These are phyloP conservation scores for Cymbopogon flexuosus DNA, from an alignment of 202 grass and related monocot species.

Conservation along the genomic window DNA sequence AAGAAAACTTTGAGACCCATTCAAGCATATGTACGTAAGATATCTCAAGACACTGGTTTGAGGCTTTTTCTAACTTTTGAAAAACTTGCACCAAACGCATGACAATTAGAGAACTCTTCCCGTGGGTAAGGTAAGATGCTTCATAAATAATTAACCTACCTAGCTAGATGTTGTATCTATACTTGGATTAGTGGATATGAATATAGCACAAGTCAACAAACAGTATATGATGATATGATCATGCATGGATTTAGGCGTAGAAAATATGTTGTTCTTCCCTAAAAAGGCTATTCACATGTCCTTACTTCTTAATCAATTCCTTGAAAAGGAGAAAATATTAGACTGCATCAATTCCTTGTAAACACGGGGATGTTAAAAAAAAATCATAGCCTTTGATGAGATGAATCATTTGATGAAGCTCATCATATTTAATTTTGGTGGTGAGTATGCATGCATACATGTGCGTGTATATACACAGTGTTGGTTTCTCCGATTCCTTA, in stretches of 20 bases:
- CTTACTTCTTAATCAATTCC: too few species aligned
- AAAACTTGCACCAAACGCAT: constrained; percentile 29
- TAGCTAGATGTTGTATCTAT: neutral
- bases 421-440: too few species aligned
- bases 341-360: too few species aligned
- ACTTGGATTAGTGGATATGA: neutral
- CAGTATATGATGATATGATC: neutral
- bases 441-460: neutral
- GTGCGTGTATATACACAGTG: too few species aligned
- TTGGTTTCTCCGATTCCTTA: constrained; percentile 10
- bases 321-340: neutral
- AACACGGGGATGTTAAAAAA: too few species aligned
- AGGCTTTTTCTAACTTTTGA: constrained; percentile 27
- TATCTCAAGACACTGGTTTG: neutral
- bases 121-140: neutral
- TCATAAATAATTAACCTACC: neutral
- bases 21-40: neutral
- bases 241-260: neutral
- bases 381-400: too few species aligned
- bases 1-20: neutral
- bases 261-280: too few species aligned
- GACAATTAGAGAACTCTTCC: neutral
- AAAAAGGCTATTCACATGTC: too few species aligned
- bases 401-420: neutral
- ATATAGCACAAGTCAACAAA: neutral